Evolutionary conservation across 306 rosid species (phyloP).

Genomic region (Quercus variabilis): DNA sequence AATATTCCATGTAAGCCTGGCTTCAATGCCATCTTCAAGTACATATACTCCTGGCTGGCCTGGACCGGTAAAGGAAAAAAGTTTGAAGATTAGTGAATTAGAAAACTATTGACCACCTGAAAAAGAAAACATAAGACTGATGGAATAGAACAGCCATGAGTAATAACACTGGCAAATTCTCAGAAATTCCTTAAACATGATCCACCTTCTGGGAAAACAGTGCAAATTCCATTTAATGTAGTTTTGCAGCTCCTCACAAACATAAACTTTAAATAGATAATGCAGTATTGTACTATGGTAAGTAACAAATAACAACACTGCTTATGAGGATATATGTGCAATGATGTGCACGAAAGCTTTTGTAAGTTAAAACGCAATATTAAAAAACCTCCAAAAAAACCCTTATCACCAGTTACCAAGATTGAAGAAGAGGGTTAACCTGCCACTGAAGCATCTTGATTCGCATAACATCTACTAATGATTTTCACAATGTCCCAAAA

Average conservation of each 20-base stretch:
- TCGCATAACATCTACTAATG: no score
- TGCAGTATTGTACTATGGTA: no score
- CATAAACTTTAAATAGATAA: background rate
- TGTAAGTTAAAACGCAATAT: background rate
- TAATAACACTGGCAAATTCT: background rate
- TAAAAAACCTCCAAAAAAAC: background rate
- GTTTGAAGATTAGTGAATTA: background rate
- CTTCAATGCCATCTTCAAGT: constrained; percentile 16
- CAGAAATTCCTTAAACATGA: background rate
- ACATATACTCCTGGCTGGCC: constrained; percentile 26
- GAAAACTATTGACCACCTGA: background rate
- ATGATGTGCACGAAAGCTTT: background rate
- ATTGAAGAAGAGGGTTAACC: no score
- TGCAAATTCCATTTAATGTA: background rate
- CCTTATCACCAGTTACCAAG: background rate
- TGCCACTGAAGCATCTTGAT: no score
- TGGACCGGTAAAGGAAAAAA: constrained; percentile 13
- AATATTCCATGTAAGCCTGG: constrained; percentile 2
- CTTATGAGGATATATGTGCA: background rate
- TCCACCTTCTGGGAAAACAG: background rate
- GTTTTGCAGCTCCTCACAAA: background rate
- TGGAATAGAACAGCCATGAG: background rate
- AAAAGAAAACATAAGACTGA: background rate
- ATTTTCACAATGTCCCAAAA: no score
- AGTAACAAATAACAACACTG: no score